phyloP scores from a whole-genome alignment of 2,329 filamentous ascomycete genomes.

The Ceratocystis alfenasii region DNA sequence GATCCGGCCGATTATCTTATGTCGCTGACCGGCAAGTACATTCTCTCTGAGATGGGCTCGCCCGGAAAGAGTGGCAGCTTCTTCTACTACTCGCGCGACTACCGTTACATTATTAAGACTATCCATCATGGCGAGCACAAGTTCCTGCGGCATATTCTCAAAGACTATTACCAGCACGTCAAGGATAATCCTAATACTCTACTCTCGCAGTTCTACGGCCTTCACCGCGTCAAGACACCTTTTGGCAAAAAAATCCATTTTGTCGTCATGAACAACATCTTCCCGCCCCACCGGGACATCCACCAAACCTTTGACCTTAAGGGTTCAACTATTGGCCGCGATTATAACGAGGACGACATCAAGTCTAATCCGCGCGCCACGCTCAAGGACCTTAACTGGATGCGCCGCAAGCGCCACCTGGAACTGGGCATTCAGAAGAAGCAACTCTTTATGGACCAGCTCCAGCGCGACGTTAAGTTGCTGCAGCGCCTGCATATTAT shows the following conservation, averaged over 20 bases:
- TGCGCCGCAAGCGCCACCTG: slow-evolving; percentile 70
- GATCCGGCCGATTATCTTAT: slow-evolving; percentile 97
- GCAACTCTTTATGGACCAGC: slow-evolving; percentile 74
- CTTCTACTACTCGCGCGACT: slow-evolving; percentile 98
- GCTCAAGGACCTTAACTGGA: slow-evolving; percentile 93
- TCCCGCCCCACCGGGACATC: slow-evolving; percentile 92
- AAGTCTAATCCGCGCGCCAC: slow-evolving; percentile 84
- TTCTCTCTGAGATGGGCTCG: slow-evolving; percentile 89
- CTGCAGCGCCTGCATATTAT: slow-evolving; percentile 88
- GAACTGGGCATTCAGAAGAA: slow-evolving; percentile 87
- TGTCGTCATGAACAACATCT: slow-evolving; percentile 99
- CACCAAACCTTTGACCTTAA: slow-evolving; percentile 96
- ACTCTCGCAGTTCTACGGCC: slow-evolving; percentile 91
- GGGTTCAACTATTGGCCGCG: slow-evolving; percentile 85
- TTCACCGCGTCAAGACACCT: slow-evolving; percentile 95
- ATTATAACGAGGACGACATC: slow-evolving; percentile 79
- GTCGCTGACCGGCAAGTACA: slow-evolving; percentile 97
- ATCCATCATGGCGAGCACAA: slow-evolving; percentile 94
- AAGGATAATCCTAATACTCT: slow-evolving; percentile 90
- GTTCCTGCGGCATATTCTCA: slow-evolving; percentile 69
- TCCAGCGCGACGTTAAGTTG: slow-evolving; percentile 74
- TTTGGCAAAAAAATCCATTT: slow-evolving; percentile 98
- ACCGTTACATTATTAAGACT: slow-evolving; percentile 99
- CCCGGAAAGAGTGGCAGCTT: slow-evolving; percentile 98
- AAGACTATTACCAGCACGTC: slow-evolving; percentile 89